Evolutionary conservation across 768 basidiomycete genomes (phyloP).

Genomic region (Cystoderma amianthinum): DNA sequence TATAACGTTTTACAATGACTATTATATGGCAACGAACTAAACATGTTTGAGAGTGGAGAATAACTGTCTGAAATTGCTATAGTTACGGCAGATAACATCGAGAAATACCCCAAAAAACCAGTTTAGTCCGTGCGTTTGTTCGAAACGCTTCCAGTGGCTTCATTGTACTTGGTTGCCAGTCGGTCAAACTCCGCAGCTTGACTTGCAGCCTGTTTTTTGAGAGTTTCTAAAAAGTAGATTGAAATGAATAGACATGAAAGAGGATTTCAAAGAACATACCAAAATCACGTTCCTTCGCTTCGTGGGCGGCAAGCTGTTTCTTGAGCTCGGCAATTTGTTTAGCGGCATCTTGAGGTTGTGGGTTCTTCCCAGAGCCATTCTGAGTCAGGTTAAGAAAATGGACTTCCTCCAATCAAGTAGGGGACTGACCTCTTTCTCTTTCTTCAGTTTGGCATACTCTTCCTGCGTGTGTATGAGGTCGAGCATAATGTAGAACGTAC

Average conservation of each 20-base stretch:
- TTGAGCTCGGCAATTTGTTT: conserved; percentile 65
- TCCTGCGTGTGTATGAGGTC: conserved; percentile 90
- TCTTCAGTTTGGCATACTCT: conserved; percentile 78
- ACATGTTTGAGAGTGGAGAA: not conserved
- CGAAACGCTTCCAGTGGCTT: conserved; percentile 48
- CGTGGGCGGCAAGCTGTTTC: conserved; percentile 50
- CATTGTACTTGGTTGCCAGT: conserved; percentile 72
- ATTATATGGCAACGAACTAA: no score
- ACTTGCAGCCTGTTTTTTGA: conserved; percentile 78
- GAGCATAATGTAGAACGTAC: conserved; percentile 87
- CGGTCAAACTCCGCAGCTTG: conserved; percentile 80
- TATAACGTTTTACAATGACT: no score
- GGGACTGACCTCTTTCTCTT: conserved; percentile 19
- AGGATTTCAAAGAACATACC: conserved; percentile 29
- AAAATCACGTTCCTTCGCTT: conserved; percentile 59
- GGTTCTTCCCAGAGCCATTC: conserved; percentile 10
- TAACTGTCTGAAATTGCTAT: not conserved
- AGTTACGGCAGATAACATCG: not conserved
- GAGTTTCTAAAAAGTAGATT: conserved; percentile 39
- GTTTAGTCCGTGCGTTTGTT: conserved; percentile 61
- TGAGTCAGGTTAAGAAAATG: not conserved
- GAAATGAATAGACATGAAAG: not conserved
- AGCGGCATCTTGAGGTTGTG: conserved; percentile 29
- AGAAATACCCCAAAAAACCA: not conserved
- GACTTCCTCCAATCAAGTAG: no score